Evolutionary conservation across 441 rosid species (phyloP).

Genomic region (Gossypium lobatum): DNA sequence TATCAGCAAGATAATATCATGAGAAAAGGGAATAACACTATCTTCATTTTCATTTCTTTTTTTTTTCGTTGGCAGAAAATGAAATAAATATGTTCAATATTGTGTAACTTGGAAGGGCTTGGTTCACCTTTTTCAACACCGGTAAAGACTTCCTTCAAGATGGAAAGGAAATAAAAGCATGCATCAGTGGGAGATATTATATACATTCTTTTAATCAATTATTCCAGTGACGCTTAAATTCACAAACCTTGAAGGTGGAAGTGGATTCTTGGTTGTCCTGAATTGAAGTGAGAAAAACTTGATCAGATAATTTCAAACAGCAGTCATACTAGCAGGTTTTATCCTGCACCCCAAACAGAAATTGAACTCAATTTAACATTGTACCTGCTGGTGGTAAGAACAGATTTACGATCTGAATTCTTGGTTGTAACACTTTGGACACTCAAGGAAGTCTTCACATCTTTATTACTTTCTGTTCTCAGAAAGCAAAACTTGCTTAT

Average conservation of each 20-base stretch:
- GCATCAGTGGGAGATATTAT: slow-evolving; percentile 16
- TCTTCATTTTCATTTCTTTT: background rate
- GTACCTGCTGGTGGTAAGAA: slow-evolving; percentile 40
- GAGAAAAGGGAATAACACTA: background rate
- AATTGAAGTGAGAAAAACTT: slow-evolving; percentile 3
- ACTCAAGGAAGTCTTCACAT: slow-evolving; percentile 20
- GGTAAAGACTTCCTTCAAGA: slow-evolving; percentile 66
- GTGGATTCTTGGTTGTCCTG: slow-evolving; percentile 29
- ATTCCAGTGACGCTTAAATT: background rate
- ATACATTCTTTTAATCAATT: slow-evolving; percentile 5
- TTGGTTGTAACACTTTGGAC: slow-evolving; percentile 28
- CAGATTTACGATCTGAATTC: slow-evolving; percentile 30
- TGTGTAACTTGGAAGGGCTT: slow-evolving; percentile 28
- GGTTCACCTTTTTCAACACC: slow-evolving; percentile 36
- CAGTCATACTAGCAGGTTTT: background rate
- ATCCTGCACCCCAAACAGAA: background rate
- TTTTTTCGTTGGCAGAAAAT: background rate
- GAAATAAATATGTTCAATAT: background rate
- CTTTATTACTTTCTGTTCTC: slow-evolving; percentile 22
- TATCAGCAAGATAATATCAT: slow-evolving; percentile 5
- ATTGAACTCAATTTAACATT: slow-evolving; percentile 5
- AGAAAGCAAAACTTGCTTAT: slow-evolving; percentile 24
- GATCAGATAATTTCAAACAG: slow-evolving; percentile 4
- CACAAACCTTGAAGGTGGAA: slow-evolving; percentile 37
- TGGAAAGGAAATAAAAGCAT: slow-evolving; percentile 20